Evolutionary conservation across 2,329 filamentous ascomycete genomes (phyloP), one percentile per base, ranked within the genome.

Genomic region (Colletotrichum costaricense): DNA sequence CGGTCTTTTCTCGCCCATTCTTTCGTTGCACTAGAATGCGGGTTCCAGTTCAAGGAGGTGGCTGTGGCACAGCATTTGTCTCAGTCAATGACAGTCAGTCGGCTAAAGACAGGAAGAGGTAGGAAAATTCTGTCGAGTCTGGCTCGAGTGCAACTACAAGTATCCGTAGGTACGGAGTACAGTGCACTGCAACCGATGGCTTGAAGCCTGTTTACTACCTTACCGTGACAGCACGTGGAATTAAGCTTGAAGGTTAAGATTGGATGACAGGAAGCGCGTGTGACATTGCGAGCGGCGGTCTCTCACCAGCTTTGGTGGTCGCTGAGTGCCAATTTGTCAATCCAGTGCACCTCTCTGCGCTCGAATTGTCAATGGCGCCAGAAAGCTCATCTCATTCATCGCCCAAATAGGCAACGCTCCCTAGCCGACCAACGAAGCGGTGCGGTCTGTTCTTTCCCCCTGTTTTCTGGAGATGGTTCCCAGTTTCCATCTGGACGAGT

Each of bases 221-320:
- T 4, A 35, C 28, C 16, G 49, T 52, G 28, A 3, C 30, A 6
- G 22, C 60, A 71, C 67, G 71, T 71, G 67, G 67, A 71, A 71
- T 57, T 73, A 73, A 73, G 71, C 71, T 71, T 65, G 71, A 71
- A 49, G 60, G 35, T 38, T 71, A 66, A 71, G 71, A 73, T 71
- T 73, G 67, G 71, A 71, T 62, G 71, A 73, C 62, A 63, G 55
- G 56, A 58, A 30, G 67, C 71, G 67, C 60, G 60, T 73, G 67
- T 38, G 67, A 66, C 62, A 70, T 70, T 70, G 12, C 59, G 69
- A 63, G 58, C 42, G 33, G 66, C 59, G 26, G 38, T 33, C 33
- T 63, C 59, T 65, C 66, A 49, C 69, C 67, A 30, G 19, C 26
- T 46, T 12, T 38, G 35, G 35, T 19, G 14, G 38, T 56, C 38